Base-by-base conservation (phyloP, 1,284 basidiomycete genomes). In the Ustilago shanxiensis region DNA sequence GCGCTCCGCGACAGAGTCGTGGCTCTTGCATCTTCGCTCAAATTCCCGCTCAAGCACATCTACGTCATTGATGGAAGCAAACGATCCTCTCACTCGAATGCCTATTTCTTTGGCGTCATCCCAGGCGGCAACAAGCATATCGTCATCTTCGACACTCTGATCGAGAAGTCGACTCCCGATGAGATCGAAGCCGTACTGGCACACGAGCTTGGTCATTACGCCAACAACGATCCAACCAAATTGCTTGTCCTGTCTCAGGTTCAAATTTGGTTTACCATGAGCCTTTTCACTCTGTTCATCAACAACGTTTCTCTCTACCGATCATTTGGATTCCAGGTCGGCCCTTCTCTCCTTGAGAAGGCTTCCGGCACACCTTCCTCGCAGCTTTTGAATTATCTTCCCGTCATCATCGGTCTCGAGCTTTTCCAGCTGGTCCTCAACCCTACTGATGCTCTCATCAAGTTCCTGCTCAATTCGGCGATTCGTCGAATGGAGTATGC, bases 31-130 rank as follows among this genome's bases (percentile, higher is more conserved):
- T 57, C 65, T 3, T 70, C 79, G 24, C 92, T 99, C 83, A 90
- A 92, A 66, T 99, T 99, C 90, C 96, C 96, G 0, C 89, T 98
- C 69, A 96, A 92, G 86, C 92, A 97, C 86, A 87, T 99, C 68
- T 98, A 97, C 87, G 94, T 98, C 85, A 98, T 98, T 81, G 96
- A 99, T 84, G 96, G 97, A 29, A 95, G 93, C 64, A 97, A 96
- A 88, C 91, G 96, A 60, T 94, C 92, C 85, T 92, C 93, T 2
- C 96, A 98, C 87, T 93, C 92, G 75, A 98, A 98, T 79, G 95
- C 95, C 52, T 88, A 83, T 84, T 88, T 87, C 41, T 81, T 79
- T 49, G 85, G 84, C 35, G 75, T 85, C 22, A 67, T 85, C 9
- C 84, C 84, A 0, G 80, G 83, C 52, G 82, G 80, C 53, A 79